Percentiles rank a stretch among this genome's conserved stretches.
Evolutionary conservation across 1,139 yeast species (phyloP).

Genomic region (Debaryomycetaceae sp.): DNA sequence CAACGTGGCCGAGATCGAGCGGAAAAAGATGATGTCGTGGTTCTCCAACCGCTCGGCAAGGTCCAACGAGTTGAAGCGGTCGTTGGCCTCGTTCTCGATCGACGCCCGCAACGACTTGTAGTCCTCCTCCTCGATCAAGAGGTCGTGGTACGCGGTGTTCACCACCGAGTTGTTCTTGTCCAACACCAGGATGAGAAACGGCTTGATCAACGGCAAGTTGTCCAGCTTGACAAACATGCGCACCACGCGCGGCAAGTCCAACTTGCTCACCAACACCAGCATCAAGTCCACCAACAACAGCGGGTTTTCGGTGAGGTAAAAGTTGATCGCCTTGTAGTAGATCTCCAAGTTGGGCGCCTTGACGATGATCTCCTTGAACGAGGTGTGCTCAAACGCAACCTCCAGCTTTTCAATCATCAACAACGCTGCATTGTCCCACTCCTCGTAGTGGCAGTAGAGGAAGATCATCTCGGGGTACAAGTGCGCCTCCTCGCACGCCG

Average conservation of each 20-base stretch:
- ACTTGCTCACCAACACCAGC: slow-evolving; percentile 80
- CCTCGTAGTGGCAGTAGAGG: slow-evolving; percentile 96
- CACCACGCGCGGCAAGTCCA: slow-evolving; percentile 93
- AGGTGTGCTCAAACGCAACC: slow-evolving; percentile 87
- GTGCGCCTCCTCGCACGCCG: slow-evolving; percentile 91
- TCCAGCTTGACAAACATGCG: slow-evolving; percentile 93
- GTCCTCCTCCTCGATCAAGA: slow-evolving; percentile 95
- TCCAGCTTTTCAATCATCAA: slow-evolving; percentile 97
- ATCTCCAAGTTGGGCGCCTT: slow-evolving; percentile 96
- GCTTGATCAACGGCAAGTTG: slow-evolving; percentile 91
- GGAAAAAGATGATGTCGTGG: slow-evolving; percentile 85
- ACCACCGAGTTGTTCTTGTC: slow-evolving; percentile 88
- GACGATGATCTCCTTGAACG: slow-evolving; percentile 91
- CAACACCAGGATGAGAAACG: slow-evolving; percentile 88
- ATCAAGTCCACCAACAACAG: slow-evolving; percentile 83
- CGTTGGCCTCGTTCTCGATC: slow-evolving; percentile 73
- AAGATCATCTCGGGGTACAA: slow-evolving; percentile 95
- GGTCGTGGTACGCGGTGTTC: slow-evolving; percentile 91
- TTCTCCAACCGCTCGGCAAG: slow-evolving; percentile 91
- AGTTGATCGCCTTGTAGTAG: slow-evolving; percentile 94
- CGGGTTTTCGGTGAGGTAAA: slow-evolving; percentile 90
- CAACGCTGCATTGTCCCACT: slow-evolving; percentile 98
- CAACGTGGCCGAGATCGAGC: slow-evolving; percentile 92
- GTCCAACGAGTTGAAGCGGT: slow-evolving; percentile 87
- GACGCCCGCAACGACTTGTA: slow-evolving; percentile 83